Base-by-base conservation (phyloP, 306 rosid species). In the Prunus mume region DNA sequence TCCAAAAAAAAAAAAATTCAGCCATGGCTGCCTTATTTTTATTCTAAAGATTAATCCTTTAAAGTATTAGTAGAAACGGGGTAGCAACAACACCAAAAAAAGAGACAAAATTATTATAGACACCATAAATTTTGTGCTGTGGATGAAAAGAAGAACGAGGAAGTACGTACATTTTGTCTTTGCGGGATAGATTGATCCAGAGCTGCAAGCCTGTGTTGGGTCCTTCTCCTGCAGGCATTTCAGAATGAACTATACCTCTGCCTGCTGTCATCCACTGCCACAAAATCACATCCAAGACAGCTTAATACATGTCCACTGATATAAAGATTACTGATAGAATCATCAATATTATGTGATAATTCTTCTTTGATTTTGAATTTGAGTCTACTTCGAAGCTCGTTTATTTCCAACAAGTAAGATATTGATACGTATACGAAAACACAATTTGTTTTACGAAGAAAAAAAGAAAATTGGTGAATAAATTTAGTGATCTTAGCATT, bases 221-320 rank as follows among this genome's bases (percentile, higher is more conserved):
- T 65, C 85, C 93, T 84, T 83, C 93, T 68, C 89, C 94, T 15
- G 85, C 92, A 49, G 98, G 97, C 98, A 95, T 95, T 84, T 95
- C 98, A 57, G 98, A 95, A 84, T 95, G 98, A 78, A 95, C 76
- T 22, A 95, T 95, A 67, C 98, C 98, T 83, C 98, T 89, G 34
- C 98, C 98, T 65, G 97, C 97, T 6, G 98, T 95, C 97, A 95
- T 95, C 98, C 98, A 95, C 97, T 92, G 90, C 79, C 46, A 47
- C 32, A 54, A 54, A 69, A 28, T 54, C 46, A 38, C 11, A 55
- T 6, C 68, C 4, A 20, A 65, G 12, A 70, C 75, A 57, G 13
- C 28, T 56, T 12, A 3, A 45, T 49, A 19, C 55, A 28, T 49
- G 24, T 9, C 72, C 64, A n/a, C 70, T 4, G 14, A 12, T 4